A percentile compares a stretch with the other conserved stretches of the same genome.
Evolutionary conservation across 495 filamentous ascomycete genomes (phyloP).

Genomic region (Apodospora peruviana): DNA sequence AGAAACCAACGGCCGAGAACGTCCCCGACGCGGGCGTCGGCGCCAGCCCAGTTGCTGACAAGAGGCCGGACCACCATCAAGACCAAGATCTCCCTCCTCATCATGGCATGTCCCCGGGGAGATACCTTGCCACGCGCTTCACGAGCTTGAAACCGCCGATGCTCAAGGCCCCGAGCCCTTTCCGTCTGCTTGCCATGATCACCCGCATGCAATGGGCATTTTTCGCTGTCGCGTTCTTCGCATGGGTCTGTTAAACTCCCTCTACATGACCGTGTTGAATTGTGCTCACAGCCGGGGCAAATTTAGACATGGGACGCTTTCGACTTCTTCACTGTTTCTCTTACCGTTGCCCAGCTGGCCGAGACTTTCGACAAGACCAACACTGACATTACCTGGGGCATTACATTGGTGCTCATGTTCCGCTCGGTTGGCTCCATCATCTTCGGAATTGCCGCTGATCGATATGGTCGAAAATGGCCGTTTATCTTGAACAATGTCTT

Average conservation of each 20-base stretch:
- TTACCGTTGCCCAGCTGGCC: slow-evolving; percentile 66
- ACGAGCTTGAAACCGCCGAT: slow-evolving; percentile 71
- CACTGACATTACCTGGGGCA: slow-evolving; percentile 84
- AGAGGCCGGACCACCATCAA: background rate
- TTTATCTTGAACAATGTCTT: slow-evolving; percentile 79
- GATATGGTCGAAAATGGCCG: slow-evolving; percentile 84
- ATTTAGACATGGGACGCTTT: slow-evolving; percentile 75
- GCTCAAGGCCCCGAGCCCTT: slow-evolving; percentile 72
- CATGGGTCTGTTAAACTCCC: slow-evolving; percentile 47
- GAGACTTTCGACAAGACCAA: slow-evolving; percentile 59
- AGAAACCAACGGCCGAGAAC: too few species aligned
- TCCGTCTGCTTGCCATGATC: slow-evolving; percentile 62
- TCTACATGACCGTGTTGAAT: background rate
- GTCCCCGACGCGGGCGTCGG: too few species aligned
- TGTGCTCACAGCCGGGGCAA: background rate
- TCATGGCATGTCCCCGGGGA: slow-evolving; percentile 48
- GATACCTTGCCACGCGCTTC: slow-evolving; percentile 67
- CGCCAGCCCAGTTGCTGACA: too few species aligned
- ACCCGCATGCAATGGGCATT: slow-evolving; percentile 79
- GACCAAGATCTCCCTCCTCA: slow-evolving; percentile 28
- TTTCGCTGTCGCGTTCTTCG: slow-evolving; percentile 66
- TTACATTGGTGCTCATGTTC: slow-evolving; percentile 80
- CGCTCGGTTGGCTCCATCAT: slow-evolving; percentile 64
- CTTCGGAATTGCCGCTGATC: slow-evolving; percentile 77
- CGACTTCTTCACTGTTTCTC: slow-evolving; percentile 85